These are phyloP conservation scores for Globisporangium okanoganense DNA, from an alignment of 352 stramenopile genomes.

Conservation along the genomic window DNA sequence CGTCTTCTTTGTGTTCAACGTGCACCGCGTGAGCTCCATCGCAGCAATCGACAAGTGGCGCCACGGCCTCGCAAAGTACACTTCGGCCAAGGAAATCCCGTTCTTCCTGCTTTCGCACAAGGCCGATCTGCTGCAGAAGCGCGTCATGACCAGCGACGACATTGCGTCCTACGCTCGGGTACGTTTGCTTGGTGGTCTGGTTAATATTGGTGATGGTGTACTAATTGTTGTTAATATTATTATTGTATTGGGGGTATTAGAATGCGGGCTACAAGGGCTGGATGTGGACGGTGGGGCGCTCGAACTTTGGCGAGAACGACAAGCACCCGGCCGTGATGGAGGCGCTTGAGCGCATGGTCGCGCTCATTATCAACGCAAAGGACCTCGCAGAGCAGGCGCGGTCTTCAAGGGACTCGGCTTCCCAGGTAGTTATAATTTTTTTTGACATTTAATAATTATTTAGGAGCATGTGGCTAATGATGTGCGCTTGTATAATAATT, in stretches of 20 bases:
- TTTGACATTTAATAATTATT: background rate
- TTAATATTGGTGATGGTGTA: no score
- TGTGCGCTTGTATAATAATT: no score
- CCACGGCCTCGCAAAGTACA: slow-evolving; percentile 60
- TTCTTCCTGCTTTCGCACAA: slow-evolving; percentile 84
- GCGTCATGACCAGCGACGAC: slow-evolving; percentile 84
- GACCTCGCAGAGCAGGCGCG: slow-evolving; percentile 30
- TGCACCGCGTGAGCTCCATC: slow-evolving; percentile 85
- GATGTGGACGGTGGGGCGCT: slow-evolving; percentile 81
- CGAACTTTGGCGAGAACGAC: slow-evolving; percentile 81
- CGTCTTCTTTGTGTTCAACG: slow-evolving; percentile 88
- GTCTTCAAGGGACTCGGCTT: slow-evolving; percentile 22
- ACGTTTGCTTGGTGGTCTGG: slow-evolving; percentile 13
- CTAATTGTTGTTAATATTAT: background rate
- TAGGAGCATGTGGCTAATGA: background rate
- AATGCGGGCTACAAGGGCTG: slow-evolving; percentile 69
- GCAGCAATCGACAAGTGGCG: slow-evolving; percentile 83
- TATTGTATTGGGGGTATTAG: slow-evolving; percentile 14
- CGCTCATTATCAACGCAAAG: slow-evolving; percentile 40
- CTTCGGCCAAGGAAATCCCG: slow-evolving; percentile 70
- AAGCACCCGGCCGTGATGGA: slow-evolving; percentile 70
- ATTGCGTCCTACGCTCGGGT: slow-evolving; percentile 71
- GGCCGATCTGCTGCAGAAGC: slow-evolving; percentile 78
- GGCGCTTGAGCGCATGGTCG: slow-evolving; percentile 75
- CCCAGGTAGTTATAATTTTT: slow-evolving; percentile 14